Base-by-base conservation (phyloP, 306 rosid genomes). In the Castanea sativa region DNA sequence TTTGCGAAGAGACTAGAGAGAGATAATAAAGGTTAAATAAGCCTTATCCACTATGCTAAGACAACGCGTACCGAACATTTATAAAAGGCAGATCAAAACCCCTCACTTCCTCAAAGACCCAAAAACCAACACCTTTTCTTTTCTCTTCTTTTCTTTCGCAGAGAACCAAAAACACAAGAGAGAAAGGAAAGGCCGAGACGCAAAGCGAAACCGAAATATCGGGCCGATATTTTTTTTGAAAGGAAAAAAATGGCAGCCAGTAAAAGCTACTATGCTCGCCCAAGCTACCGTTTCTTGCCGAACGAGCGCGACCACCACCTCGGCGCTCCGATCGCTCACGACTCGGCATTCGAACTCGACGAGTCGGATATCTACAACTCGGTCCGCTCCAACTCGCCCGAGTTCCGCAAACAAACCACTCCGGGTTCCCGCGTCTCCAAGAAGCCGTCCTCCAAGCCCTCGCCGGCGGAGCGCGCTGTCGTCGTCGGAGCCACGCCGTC, bases 361-460 rank as follows among this genome's bases (percentile, higher is more conserved):
- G 98, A 94, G 73, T 85, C 97, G 1, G 96, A 94, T 32, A 85
- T 94, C 70, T 94, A 77, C 89, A 88, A 75, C 87, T 85, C 92
- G 7, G 69, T 69, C 23, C 73, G 78, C 19, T 82, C 89, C 18
- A 81, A 77, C 74, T 91, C 94, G 19, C 91, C 98, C 30, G 94
- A 93, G 84, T 89, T 64, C 30, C 76, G 84, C n/a, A 91, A 85
- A 70, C 74, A 8, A 41, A 41, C 90, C 15, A 29, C 76, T 8
- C 67, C 73, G 18, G 15, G 65, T 7, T 65, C 88, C 4, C 84
- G 91, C 6, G 55, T 78, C 12, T 64, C 87, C 21, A 85, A 73
- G 25, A 89, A 83, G 45, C 60, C 73, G 2, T 45, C 81, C 25
- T 41, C 78, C 16, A 74, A 82, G 85, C 58, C 81, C 6, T 78